Evolutionary conservation across 2,329 filamentous ascomycete genomes (phyloP), one percentile per base, ranked within the genome.

Genomic region (Colletotrichum gigasporum): DNA sequence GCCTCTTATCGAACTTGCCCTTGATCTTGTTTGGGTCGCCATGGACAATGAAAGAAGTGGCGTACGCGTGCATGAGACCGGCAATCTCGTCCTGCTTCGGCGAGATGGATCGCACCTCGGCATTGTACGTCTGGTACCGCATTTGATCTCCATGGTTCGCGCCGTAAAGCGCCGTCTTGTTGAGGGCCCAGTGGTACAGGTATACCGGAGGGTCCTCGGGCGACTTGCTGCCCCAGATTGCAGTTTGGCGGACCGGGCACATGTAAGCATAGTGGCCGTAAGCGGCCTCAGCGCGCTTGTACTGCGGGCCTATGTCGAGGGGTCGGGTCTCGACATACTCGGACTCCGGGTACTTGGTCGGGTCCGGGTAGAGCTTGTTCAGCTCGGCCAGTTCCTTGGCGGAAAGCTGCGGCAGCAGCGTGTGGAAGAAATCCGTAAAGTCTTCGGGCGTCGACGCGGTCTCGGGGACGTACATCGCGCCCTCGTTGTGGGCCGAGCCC

Each of bases 231-330:
- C 63, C 68, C 66, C 63, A 68, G 18, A 57, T 50, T 5, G 80
- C 83, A 0, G 83, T 85, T 68, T 86, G 83, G 0, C 82, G 77
- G 0, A 84, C 83, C 0, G 85, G 84, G 0, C 80, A 79, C 0
- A 84, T 79, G 53, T 87, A 87, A 0, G 83, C 84, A 53, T 85
- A 87, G 63, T 87, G 81, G 0, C 79, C 83, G 44, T 87, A 87
- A 0, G 84, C 82, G 2, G 81, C 81, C 65, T 86, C 84, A 3
- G 85, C 75, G 2, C 84, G 83, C 60, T 83, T 85, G 69, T 84
- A 88, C 70, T 86, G 83, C 0, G 77, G 53, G 0, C 85, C 85
- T 1, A 87, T 75, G n/a, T 73, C 65, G 7, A 50, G 34, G 1
- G 52, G 52, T 11, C 80, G 72, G 1, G 72, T 75, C 42, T 83